These are phyloP conservation scores for Termitomyces sp. DNA, from an alignment of 768 basidiomycete genomes.

Conservation along the genomic window DNA sequence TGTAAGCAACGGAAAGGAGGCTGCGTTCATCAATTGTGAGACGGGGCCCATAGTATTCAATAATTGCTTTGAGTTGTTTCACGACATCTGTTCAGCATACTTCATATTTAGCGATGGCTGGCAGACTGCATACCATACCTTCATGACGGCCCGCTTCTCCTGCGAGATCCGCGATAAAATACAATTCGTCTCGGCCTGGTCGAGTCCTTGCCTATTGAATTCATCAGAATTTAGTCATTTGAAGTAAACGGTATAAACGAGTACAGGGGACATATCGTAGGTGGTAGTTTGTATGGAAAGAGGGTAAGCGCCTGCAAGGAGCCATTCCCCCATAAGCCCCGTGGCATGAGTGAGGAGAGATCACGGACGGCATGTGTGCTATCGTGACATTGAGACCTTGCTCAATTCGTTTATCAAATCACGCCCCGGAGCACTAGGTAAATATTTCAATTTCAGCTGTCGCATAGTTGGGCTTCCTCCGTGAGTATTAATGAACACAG, in stretches of 20 bases:
- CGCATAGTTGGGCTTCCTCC: too few relatives aligned
- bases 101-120: not conserved
- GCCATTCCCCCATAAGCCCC: not conserved
- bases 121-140: constrained; percentile 36
- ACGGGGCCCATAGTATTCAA: constrained; percentile 58
- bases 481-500: too few relatives aligned
- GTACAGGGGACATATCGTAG: constrained; percentile 8
- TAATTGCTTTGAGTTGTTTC: constrained; percentile 70
- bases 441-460: not conserved
- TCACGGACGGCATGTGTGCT: constrained; percentile 1
- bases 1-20: constrained; percentile 84
- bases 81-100: constrained; percentile 54
- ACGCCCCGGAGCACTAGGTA: not conserved
- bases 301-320: not conserved
- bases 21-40: constrained; percentile 85
- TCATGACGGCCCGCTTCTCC: constrained; percentile 88
- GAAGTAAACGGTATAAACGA: not conserved
- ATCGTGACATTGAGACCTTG: not conserved
- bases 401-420: constrained; percentile 7
- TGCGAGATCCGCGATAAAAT: constrained; percentile 73
- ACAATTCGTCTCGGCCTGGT: constrained; percentile 30
- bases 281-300: not conserved
- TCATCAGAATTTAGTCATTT: not conserved
- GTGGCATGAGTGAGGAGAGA: constrained; percentile 6
- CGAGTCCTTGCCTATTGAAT: constrained; percentile 9